Evolutionary conservation across 2,329 filamentous ascomycete genomes (phyloP), one percentile per base, ranked within the genome.

Genomic region (Fusarium udum): DNA sequence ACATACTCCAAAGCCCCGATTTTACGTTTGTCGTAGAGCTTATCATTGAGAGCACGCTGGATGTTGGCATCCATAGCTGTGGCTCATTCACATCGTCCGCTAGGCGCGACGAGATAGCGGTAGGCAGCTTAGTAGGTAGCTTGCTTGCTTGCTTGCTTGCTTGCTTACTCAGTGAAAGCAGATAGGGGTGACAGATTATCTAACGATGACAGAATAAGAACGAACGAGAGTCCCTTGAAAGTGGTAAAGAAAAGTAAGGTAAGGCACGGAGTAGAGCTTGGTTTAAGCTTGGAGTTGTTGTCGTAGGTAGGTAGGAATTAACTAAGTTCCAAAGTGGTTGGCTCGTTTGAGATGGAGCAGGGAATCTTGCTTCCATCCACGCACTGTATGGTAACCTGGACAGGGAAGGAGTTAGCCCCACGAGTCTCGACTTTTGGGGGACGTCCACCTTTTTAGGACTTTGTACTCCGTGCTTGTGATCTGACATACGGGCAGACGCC

Each of bases 11-110:
- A 90, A 78, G 97, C 96, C 74, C 96, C 96, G 79, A 95, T 92
- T 84, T 99, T 99, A 81, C 97, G 91, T 87, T 97, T 97, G 82
- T 99, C 96, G 83, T 99, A 99, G 80, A 98, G 92, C 89, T 98
- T 99, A 85, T 99, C 96, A 82, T 97, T 97, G 81, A 99, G 88
- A 76, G 95, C 89, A 78, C 95, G 93, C 84, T 97, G 94, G 81
- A 98, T 94, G 81, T 91, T 92, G 79, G 90, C 87, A 86, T 98
- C 95, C 95, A 98, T 98, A 78, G 66, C 79, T 79, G 69, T 69
- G 62, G 67, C 67, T 71, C 66, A 67, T 69, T 70, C 67, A 75
- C 76, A 77, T 75, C 63, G 59, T 56, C 68, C 72, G 67, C 75
- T 46, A 22, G 53, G 63, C 64, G 66, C 64, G 67, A 74, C 64